A percentile compares a stretch with the other conserved stretches of the same genome.
phyloP scores from a whole-genome alignment of 306 rosid species.

The cucumber (Cucumis sativus) region Cucumber_9930_V3 NC_026656.2:16307001-16307500 shows the following conservation, averaged over 20 bases:
- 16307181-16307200: neutral
- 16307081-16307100: slow-evolving; percentile 73
- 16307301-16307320: neutral
- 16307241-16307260: no score
- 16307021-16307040: slow-evolving; percentile 65
- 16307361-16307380: neutral
- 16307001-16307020: neutral
- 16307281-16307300: neutral
- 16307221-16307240: no score
- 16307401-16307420: neutral
- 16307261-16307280: neutral
- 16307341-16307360: neutral
- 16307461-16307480: neutral
- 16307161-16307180: neutral
- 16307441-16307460: neutral
- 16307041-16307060: slow-evolving; percentile 46
- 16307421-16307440: neutral
- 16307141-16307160: slow-evolving; percentile 9
- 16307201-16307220: neutral
- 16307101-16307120: slow-evolving; percentile 63
- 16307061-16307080: slow-evolving; percentile 38
- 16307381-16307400: neutral
- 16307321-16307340: neutral
- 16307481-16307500: neutral
- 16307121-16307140: slow-evolving; percentile 8